Base-by-base conservation (phyloP, 257 asterid genomes). In the Capsicum rhomboideum region DNA sequence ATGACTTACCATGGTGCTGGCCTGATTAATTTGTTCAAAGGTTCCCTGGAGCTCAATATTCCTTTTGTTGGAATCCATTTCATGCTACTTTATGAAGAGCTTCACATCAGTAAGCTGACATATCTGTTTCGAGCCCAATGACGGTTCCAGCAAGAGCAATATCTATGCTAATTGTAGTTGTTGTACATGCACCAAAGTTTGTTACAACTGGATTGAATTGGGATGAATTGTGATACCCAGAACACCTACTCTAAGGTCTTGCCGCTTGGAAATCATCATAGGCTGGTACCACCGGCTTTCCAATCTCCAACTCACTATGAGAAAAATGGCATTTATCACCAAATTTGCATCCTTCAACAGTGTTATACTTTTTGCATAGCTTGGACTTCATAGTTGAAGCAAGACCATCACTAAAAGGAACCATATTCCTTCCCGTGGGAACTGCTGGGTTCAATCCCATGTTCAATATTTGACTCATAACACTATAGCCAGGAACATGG, bases 291-390 rank as follows among this genome's bases (percentile, higher is more conserved):
- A 90, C 78, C 53, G 92, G 90, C 88, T 82, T 94, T 13, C 94
- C 95, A 8, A 95, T 91, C 87, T 95, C 99, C 97, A 95, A 91
- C 49, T 95, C 99, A 8, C 97, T 97, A 52, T 95, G 99, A 16
- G 99, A 98, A 42, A 94, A 95, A 86, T 91, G 88, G 88, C 99
- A 95, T 85, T 92, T 92, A 84, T 94, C 93, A 2, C 98, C 97
- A 14, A 89, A 95, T 85, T 91, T 95, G 93, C 99, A 95, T 44
- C 99, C 98, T 85, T 94, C 97, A 2, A 93, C 94, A 4, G 91
- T 89, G 88, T 88, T 93, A 89, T 50, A 94, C 82, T 88, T 94
- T 90, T 87, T 93, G 94, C 98, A 95, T 29, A 95, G 79, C 87
- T 93, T 92, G 83, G 94, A 89, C 80, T 95, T 95, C 20, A 91